These are phyloP conservation scores for Sporisorium exsertum DNA, from an alignment of 1,284 basidiomycete genomes.

Conservation along the genomic window DNA sequence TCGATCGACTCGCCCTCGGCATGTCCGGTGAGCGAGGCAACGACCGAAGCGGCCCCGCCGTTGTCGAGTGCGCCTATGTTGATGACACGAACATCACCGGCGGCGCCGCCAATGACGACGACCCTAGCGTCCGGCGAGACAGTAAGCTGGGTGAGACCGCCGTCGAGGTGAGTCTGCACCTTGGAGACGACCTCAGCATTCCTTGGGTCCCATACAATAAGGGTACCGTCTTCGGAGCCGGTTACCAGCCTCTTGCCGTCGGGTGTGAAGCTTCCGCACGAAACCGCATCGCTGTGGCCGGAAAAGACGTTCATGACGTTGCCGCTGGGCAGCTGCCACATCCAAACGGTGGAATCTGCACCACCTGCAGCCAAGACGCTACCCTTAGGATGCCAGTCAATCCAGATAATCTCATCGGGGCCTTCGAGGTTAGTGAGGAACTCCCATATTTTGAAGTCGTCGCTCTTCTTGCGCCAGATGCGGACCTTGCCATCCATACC, in stretches of 20 bases:
- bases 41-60: conserved; percentile 76
- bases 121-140: conserved; percentile 77
- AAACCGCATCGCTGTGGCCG: conserved; percentile 85
- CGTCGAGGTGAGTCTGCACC: conserved; percentile 75
- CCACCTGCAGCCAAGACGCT: conserved; percentile 88
- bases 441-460: conserved; percentile 83
- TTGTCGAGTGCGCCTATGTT: conserved; percentile 77
- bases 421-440: conserved; percentile 91
- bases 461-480: conserved; percentile 78
- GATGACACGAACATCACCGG: conserved; percentile 85
- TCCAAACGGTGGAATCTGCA: conserved; percentile 94
- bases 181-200: conserved; percentile 82
- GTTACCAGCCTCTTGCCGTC: conserved; percentile 83
- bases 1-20: conserved; percentile 90
- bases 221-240: conserved; percentile 82
- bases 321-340: conserved; percentile 95
- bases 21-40: conserved; percentile 84
- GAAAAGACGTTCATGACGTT: conserved; percentile 95
- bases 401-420: conserved; percentile 93
- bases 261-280: conserved; percentile 90
- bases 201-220: conserved; percentile 93
- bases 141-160: conserved; percentile 86
- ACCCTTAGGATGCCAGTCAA: conserved; percentile 96
- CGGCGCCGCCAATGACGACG: conserved; percentile 86
- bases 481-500: conserved; percentile 97